Base-by-base conservation (phyloP, 345 rosid genomes). In the Anastatica hierochuntica region DNA sequence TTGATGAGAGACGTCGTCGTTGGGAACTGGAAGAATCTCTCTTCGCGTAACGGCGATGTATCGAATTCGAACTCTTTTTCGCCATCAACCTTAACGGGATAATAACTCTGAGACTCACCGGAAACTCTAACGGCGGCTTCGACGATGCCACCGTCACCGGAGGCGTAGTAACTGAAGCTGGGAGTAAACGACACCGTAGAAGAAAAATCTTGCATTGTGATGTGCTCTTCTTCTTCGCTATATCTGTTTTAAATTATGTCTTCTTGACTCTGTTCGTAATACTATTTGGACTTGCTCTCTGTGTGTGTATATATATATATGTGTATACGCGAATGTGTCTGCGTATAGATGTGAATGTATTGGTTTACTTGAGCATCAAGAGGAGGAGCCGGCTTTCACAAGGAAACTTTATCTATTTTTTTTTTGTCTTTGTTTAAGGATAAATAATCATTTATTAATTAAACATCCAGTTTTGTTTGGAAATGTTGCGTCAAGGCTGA, bases 1-100 rank as follows among this genome's bases (percentile, higher is more conserved):
- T 63, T 30, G 19, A 47, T 15, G 38, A 44, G 11, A 41, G 17
- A 31, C n/a, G 58, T 43, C 30, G 70, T 39, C 35, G 34, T 69
- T 63, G 36, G 71, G 69, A 67, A 64, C 21, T 39, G 31, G 50
- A 47, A 17, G 30, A 46, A 46, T 1, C 43, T 45, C 3, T 46
- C 42, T 41, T 48, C 62, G 1, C 14, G 69, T 6, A 49, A 49
- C 45, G 63, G 58, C 14, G 63, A 39, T 36, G 43, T 57, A 33
- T 64, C 72, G 20, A 81, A 86, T 66, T 86, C 83, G 72, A 88
- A 88, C 31, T 88, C 97, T 29, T 29, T 2, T 29, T 29, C 33
- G 33, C 9, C 33, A 8, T 29, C 33, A n/a, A 14, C 19, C 11
- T 54, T 39, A 46, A 40, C 56, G 50, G 69, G 39, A 10, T 56